Base-by-base conservation (phyloP, 1,284 basidiomycete species). In the Golubevia pallescens region DNA sequence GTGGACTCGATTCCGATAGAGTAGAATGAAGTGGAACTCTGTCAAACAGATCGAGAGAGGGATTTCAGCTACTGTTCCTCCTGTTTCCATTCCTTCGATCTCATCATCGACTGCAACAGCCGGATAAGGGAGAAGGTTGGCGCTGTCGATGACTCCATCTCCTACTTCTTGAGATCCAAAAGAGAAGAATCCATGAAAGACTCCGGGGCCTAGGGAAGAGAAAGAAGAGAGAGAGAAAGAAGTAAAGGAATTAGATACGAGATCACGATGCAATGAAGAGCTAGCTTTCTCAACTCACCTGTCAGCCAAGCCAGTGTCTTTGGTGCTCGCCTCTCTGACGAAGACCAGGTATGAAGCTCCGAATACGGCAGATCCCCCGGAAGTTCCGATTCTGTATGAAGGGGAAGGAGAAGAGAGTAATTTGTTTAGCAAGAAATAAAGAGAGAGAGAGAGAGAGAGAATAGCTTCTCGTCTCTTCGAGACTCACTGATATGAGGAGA, bases 1-100 rank as follows among this genome's bases (percentile, higher is more conserved):
- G 21, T 91, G 88, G 5, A 98, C 89, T 42, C 91, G 89, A 81
- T 96, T 92, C 42, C 88, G 87, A 86, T 95, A 97, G 1, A 99
- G 88, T 13, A 98, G 86, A 21, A 99, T 87, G 82, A 95, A 93
- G 81, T 99, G 96, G 84, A 94, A 97, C 82, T 96, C 93, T 0
- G 95, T 97, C 65, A 97, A 87, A 14, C 91, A 89, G 77, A 97
- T 90, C 2, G 93, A 93, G 7, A 91, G 80, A 21, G 74, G 79
- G 34, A 75, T 75, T 63, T 79, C 75, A 53, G 75, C 68, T 28
- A 74, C 63, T 8, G 72, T 60, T 16, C 62, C 53, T 32, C 42
- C 66, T 13, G 65, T 68, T 1, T 63, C 60, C 38, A 57, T 63
- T 34, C 60, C 38, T n/a, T 72, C 57, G 16, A 60, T 65, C 4